Evolutionary conservation across 768 basidiomycete species (phyloP).

Genomic region (Leccinum truebloodii): DNA sequence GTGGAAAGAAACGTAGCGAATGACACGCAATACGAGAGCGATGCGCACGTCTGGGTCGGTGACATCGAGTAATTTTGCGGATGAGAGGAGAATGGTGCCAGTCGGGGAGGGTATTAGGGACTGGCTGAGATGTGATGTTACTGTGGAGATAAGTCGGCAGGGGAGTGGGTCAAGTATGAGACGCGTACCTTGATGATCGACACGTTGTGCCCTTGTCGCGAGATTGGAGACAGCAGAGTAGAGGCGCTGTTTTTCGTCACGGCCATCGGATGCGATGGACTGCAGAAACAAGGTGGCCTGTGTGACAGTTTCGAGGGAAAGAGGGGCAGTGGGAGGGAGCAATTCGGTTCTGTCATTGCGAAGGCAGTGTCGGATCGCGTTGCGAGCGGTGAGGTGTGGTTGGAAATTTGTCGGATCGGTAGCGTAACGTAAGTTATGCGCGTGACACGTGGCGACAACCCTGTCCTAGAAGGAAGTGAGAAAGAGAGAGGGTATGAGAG

Average conservation of each 20-base stretch:
- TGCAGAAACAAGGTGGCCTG: conserved; percentile 31
- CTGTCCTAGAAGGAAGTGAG: conserved; percentile 53
- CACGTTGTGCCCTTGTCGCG: conserved; percentile 36
- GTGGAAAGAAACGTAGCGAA: conserved; percentile 70
- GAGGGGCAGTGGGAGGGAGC: conserved; percentile 34
- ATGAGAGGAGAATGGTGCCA: conserved; percentile 52
- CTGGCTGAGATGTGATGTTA: conserved; percentile 42
- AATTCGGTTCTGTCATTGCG: conserved; percentile 1
- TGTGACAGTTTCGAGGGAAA: conserved; percentile 37
- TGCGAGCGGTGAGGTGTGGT: conserved; percentile 69
- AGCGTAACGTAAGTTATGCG: conserved; percentile 58
- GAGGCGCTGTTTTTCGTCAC: conserved; percentile 38
- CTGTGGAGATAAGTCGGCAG: conserved; percentile 38
- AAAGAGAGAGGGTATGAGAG: background rate
- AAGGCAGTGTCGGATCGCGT: conserved; percentile 62
- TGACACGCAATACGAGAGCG: conserved; percentile 51
- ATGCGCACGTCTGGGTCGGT: conserved; percentile 36
- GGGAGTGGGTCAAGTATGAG: background rate
- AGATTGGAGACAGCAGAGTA: conserved; percentile 40
- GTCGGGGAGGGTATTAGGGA: conserved; percentile 44
- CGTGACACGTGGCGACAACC: conserved; percentile 77
- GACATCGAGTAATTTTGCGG: conserved; percentile 34
- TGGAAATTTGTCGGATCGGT: conserved; percentile 75
- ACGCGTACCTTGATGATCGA: conserved; percentile 48
- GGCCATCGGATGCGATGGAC: conserved; percentile 35